Evolutionary conservation across 2,329 filamentous ascomycete species (phyloP), one percentile per base, ranked within the genome.

Genomic region (Hymenoscyphus scutula): DNA sequence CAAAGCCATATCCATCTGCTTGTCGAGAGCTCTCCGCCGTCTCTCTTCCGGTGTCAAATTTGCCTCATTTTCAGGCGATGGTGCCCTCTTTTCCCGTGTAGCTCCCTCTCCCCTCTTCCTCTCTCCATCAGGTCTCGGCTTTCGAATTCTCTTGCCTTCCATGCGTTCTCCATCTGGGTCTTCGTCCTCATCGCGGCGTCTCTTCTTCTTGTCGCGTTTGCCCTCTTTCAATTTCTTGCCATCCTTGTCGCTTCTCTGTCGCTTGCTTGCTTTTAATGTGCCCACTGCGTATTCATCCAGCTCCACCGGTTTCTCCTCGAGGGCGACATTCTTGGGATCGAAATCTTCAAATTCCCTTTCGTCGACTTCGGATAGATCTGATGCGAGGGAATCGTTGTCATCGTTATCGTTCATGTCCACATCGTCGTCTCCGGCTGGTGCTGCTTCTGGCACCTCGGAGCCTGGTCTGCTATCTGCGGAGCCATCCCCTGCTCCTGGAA

Each of bases 1-100:
- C 70, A 96, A 81, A 0, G 93, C 92, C 62, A 90, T 90, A 75
- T 97, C 91, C 79, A 98, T 91, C 61, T 91, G 90, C 68, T 88
- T 85, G 72, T 97, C 91, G 59, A 99, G 87, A 23, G 92, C 93
- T 69, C 91, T 84, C 70, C 89, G 88, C 70, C 93, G 86, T 70
- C 91, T 84, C 78, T 97, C 91, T 76, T 95, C 92, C 0, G 92
- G 91, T 23, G 90, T 89, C 70, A 98, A 77, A 65, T 89, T 82
- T 71, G 92, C 90, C 65, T 96, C 91, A 68, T 90, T 84, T 66
- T 91, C 87, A 5, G 86, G 83, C 63, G 88, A 84, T 77, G 78
- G 65, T 79, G 82, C 67, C 55, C 55, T 82, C 82, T 58, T 78
- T 80, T 27, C 75, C 77, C 69, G 56, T 66, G 72, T 6, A 65